Evolutionary conservation across 139 green algal species (phyloP).

Genomic region (Zygnema circumcarinatum): DNA sequence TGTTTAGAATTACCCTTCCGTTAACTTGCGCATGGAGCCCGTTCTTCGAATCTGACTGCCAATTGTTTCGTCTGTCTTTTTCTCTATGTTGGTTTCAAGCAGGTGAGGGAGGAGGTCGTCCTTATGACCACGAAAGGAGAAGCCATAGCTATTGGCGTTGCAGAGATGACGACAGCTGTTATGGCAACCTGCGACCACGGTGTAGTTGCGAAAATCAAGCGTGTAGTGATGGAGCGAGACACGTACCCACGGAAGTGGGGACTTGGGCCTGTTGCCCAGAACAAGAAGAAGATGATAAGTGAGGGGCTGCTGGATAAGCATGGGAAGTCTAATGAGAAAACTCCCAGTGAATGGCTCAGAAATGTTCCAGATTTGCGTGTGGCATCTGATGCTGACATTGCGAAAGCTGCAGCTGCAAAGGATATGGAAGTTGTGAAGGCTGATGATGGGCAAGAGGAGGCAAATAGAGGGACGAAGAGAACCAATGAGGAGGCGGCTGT

Average conservation of each 20-base stretch:
- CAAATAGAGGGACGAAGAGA: conserved; percentile 41
- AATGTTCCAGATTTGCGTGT: conserved; percentile 72
- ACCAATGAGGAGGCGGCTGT: conserved; percentile 18
- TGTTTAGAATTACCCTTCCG: too few species aligned
- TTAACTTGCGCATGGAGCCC: too few species aligned
- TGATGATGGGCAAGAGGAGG: conserved; percentile 32
- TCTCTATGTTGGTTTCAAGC: too few species aligned
- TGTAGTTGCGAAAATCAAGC: conserved; percentile 95
- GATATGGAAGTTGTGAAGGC: background rate
- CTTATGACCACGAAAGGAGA: conserved; percentile 99
- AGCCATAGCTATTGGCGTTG: conserved; percentile 92
- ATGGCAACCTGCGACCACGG: conserved; percentile 96
- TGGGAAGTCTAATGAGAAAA: conserved; percentile 92
- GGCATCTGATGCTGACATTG: conserved; percentile 45
- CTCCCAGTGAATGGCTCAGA: conserved; percentile 88
- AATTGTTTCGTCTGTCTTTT: too few species aligned
- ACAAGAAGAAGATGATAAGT: conserved; percentile 97
- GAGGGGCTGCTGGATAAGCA: conserved; percentile 97
- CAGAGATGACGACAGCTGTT: conserved; percentile 94
- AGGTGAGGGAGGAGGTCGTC: conserved; percentile 95
- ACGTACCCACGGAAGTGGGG: conserved; percentile 97
- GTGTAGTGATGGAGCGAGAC: conserved; percentile 98
- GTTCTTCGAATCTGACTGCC: too few species aligned
- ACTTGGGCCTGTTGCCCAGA: conserved; percentile 88
- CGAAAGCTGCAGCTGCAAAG: conserved; percentile 6